These are phyloP conservation scores for Spathaspora sp. DNA, from an alignment of 1,139 yeast species.

Conservation along the genomic window DNA sequence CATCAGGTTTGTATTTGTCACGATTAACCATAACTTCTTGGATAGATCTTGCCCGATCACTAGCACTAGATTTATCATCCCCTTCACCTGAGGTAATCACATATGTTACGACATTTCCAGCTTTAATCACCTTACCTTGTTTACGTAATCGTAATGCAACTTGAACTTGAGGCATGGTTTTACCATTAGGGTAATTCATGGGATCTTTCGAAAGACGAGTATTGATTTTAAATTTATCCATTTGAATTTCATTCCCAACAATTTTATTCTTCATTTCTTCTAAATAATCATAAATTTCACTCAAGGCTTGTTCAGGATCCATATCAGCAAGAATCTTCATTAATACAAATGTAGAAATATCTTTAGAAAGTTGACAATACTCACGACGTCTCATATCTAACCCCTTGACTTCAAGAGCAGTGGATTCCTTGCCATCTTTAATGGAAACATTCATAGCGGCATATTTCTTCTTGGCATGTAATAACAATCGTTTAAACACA, in stretches of 20 bases:
- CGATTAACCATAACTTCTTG: conserved; percentile 62
- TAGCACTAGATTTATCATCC: conserved; percentile 45
- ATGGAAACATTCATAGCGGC: conserved; percentile 78
- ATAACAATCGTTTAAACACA: conserved; percentile 77
- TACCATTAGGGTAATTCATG: conserved; percentile 69
- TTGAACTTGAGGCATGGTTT: conserved; percentile 88
- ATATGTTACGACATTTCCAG: conserved; percentile 88
- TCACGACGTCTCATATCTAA: conserved; percentile 97
- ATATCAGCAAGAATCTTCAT: conserved; percentile 68
- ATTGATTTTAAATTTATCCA: conserved; percentile 68
- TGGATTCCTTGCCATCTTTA: conserved; percentile 51
- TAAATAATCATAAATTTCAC: conserved; percentile 70
- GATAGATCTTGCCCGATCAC: conserved; percentile 79
- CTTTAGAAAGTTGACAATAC: conserved; percentile 89
- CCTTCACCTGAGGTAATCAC: conserved; percentile 57
- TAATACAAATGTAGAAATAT: conserved; percentile 75
- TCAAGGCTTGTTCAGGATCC: conserved; percentile 77
- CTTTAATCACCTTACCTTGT: conserved; percentile 81
- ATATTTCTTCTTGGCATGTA: conserved; percentile 97
- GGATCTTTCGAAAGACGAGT: conserved; percentile 80
- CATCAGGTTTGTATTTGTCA: conserved; percentile 63
- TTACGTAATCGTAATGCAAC: conserved; percentile 81
- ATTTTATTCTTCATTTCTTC: conserved; percentile 61
- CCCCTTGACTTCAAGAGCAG: conserved; percentile 84
- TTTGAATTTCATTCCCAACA: conserved; percentile 57